Evolutionary conservation across 2,329 filamentous ascomycete genomes (phyloP), one percentile per base, ranked within the genome.

Genomic region (Aspergillus calidoustus): DNA sequence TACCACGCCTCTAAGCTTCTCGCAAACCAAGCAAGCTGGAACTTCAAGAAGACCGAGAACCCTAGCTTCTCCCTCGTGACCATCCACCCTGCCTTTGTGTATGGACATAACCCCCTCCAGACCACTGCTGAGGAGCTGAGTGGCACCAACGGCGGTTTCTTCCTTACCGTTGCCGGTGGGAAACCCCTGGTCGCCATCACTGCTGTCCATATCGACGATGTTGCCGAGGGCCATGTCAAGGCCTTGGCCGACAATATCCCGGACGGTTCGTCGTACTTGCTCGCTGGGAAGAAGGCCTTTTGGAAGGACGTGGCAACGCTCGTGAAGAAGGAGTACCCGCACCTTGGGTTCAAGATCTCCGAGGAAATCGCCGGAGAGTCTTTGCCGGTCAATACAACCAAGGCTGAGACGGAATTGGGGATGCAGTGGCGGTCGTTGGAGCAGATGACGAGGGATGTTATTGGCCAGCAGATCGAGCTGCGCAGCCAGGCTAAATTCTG

Each of bases 1-100:
- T 73, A 72, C 51, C 50, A 51, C 2, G 69, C 70, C 7, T 72
- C 70, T 1, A 74, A 74, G 48, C 25, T 71, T 7, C 67, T 71
- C 5, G 66, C 70, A 3, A 61, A 72, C 46, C 59, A 66, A 0
- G 69, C 69, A 4, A 61, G 63, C 4, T 67, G 64, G 67, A 55
- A 70, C 1, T 71, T 71, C 38, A 38, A 58, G 43, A 53, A 50
- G 13, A 59, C 56, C 2, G 22, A 57, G 0, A 67, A 65, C 7
- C 70, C 71, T 1, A 61, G 65, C 1, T 73, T 61, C 51, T 43
- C 60, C 5, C 25, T 73, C 8, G 69, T 73, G 2, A 64, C 67
- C 2, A 28, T 72, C 4, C 65, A 71, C 59, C 70, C 70, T 2
- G 51, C 54, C 0, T 73, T 64, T 31, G 71, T 72, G 4, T 68